Base-by-base conservation (phyloP, 495 filamentous ascomycete genomes). In the Aspergillus homomorphus region DNA sequence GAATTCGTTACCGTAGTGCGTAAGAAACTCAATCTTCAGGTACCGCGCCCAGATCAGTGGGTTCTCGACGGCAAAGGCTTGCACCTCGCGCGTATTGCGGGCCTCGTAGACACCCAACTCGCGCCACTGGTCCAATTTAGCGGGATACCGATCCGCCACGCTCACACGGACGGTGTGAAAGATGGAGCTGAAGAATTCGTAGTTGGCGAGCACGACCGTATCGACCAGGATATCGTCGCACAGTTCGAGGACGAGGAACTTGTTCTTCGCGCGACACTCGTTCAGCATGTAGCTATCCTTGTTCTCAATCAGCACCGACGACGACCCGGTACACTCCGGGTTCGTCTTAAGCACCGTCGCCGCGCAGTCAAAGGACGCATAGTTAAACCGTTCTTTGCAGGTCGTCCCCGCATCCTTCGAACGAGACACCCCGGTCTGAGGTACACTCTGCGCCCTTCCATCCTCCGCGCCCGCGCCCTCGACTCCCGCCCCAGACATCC, bases 221-320 rank as follows among this genome's bases (percentile, higher is more conserved):
- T 98, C 94, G 54, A 98, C 88, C 45, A 96, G 80, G 53, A 98
- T 97, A 59, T 97, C 91, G 69, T 97, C 91, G 65, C 86, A 90
- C 1, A 88, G 74, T 70, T 98, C 93, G 53, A 98, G 83, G 61
- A 97, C 90, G 53, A 98, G 80, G 71, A 95, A 96, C 73, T 98
- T 97, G 73, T 96, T 93, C 66, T 89, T 78, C 24, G 84, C 85
- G 0, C 83, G 84, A 67, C 94, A 98, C 66, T 92, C 88, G 43
- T 96, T 92, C 30, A 96, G 82, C 94, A 98, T 96, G 69, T 98
- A 98, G 66, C 89, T 92, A 74, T 98, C 94, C 76, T 97, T 97
- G 72, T 96, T 96, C 74, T 98, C 94, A 21, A 96, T 83, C 20
- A 98, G 76, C 19, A 98, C 87, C 19, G 91, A 85, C 33, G 89